phyloP scores from a whole-genome alignment of 2,329 filamentous ascomycete genomes.

The Monilinia fructicola region DNA sequence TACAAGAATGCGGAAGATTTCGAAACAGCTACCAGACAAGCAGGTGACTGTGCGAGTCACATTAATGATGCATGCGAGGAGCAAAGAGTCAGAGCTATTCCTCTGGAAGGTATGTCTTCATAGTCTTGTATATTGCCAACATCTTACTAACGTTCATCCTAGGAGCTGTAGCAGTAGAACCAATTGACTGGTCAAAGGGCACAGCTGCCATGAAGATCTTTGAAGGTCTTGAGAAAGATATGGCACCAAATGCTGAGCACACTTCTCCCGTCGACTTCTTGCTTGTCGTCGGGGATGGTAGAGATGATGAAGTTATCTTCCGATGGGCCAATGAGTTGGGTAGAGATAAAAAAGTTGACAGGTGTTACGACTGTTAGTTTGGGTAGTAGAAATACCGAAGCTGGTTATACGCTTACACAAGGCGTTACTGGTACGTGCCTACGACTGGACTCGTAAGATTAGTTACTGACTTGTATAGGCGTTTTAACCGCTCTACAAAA shows the following conservation, averaged over 20 bases:
- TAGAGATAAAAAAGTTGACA: slow-evolving; percentile 56
- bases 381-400: slow-evolving; percentile 84
- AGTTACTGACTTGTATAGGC: slow-evolving; percentile 40
- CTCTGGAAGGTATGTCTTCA: slow-evolving; percentile 56
- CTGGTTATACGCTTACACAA: slow-evolving; percentile 80
- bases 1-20: slow-evolving; percentile 80
- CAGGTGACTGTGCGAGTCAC: slow-evolving; percentile 86
- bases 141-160: background rate
- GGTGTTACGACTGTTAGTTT: slow-evolving; percentile 86
- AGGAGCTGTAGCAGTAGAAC: slow-evolving; percentile 78
- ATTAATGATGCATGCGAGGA: slow-evolving; percentile 91
- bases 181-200: slow-evolving; percentile 82
- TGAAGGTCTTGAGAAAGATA: slow-evolving; percentile 51
- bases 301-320: slow-evolving; percentile 92
- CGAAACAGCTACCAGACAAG: slow-evolving; percentile 72
- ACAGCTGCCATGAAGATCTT: slow-evolving; percentile 77
- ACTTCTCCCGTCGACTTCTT: slow-evolving; percentile 70
- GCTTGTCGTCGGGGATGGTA: slow-evolving; percentile 84
- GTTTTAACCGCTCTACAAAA: slow-evolving; percentile 55
- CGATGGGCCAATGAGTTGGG: slow-evolving; percentile 84
- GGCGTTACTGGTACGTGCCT: slow-evolving; percentile 78
- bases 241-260: slow-evolving; percentile 41
- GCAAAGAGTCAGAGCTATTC: slow-evolving; percentile 80
- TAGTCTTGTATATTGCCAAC: slow-evolving; percentile 10
- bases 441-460: background rate